Conservation (phyloP, 768 basidiomycete genomes). For the Leccinellum rugosiceps region DNA sequence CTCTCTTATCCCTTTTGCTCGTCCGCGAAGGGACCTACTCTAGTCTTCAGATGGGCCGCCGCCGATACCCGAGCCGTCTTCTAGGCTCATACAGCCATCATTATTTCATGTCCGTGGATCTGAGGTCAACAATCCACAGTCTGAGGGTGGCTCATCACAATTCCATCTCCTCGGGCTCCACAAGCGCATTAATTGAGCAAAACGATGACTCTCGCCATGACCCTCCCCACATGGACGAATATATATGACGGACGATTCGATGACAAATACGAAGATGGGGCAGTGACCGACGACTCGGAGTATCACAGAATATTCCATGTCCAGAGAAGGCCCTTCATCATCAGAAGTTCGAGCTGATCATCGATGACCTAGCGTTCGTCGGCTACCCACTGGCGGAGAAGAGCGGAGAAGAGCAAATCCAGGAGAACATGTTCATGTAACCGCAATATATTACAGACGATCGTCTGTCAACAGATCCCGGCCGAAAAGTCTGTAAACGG, state of each 20-base stretch:
- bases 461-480: too few relatives aligned
- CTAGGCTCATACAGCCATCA: slow-evolving; percentile 72
- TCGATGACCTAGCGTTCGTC: slow-evolving; percentile 89
- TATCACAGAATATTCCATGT: slow-evolving; percentile 75
- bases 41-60: slow-evolving; percentile 85
- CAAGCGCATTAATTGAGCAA: slow-evolving; percentile 10
- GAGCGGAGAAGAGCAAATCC: slow-evolving; percentile 53
- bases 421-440: slow-evolving; percentile 57
- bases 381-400: slow-evolving; percentile 81
- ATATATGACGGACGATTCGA: slow-evolving; percentile 58
- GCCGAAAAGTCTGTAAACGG: slow-evolving; percentile 11
- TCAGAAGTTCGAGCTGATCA: slow-evolving; percentile 88
- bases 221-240: slow-evolving; percentile 38
- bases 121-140: slow-evolving; percentile 72
- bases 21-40: slow-evolving; percentile 72
- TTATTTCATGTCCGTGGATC: slow-evolving; percentile 45
- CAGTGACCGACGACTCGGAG: slow-evolving; percentile 41
- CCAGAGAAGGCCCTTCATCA: slow-evolving; percentile 82
- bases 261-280: slow-evolving; percentile 33
- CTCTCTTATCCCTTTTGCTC: slow-evolving; percentile 75
- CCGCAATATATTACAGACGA: slow-evolving; percentile 36
- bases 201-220: not conserved
- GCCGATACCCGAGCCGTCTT: slow-evolving; percentile 57
- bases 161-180: slow-evolving; percentile 31
- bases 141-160: slow-evolving; percentile 59